Evolutionary conservation across 129 eudicot species (phyloP).

Genomic region (Artemisia tridentata): DNA sequence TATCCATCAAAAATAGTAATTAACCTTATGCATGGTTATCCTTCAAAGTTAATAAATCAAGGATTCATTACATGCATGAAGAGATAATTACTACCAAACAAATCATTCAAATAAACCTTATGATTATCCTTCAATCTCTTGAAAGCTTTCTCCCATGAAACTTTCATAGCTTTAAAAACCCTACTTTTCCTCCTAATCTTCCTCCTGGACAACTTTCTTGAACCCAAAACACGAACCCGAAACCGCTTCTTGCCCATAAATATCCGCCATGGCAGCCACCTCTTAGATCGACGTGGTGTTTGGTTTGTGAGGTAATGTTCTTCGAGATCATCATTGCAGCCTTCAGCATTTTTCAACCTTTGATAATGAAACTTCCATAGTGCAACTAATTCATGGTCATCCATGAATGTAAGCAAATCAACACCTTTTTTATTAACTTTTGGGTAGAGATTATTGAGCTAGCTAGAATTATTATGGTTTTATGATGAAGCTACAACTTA

Average conservation of each 20-base stretch:
- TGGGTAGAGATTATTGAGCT: not conserved
- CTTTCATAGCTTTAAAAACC: conserved; percentile 5
- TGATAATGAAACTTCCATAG: conserved; percentile 24
- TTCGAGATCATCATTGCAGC: conserved; percentile 5
- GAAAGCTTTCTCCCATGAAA: conserved; percentile 24
- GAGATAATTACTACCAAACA: conserved; percentile 22
- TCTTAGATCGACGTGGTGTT: conserved; percentile 1
- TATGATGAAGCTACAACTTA: conserved; percentile 6
- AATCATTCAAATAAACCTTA: conserved; percentile 24
- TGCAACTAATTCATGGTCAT: conserved; percentile 19
- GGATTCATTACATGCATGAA: conserved; percentile 18
- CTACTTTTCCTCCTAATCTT: conserved; percentile 11
- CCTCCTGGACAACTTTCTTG: conserved; percentile 19
- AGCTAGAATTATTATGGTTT: not conserved
- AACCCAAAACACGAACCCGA: conserved; percentile 17
- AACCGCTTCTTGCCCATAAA: conserved; percentile 20
- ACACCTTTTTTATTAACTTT: not conserved
- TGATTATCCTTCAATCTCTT: conserved; percentile 22
- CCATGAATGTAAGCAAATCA: conserved; percentile 19
- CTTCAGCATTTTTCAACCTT: conserved; percentile 15
- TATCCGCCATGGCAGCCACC: conserved; percentile 16
- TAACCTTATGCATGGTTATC: too few species aligned
- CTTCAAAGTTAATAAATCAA: not conserved
- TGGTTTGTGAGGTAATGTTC: not conserved
- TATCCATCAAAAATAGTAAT: too few species aligned